Base-by-base conservation (phyloP, 2,329 filamentous ascomycete genomes). In the Trichoderma harzianum region DNA sequence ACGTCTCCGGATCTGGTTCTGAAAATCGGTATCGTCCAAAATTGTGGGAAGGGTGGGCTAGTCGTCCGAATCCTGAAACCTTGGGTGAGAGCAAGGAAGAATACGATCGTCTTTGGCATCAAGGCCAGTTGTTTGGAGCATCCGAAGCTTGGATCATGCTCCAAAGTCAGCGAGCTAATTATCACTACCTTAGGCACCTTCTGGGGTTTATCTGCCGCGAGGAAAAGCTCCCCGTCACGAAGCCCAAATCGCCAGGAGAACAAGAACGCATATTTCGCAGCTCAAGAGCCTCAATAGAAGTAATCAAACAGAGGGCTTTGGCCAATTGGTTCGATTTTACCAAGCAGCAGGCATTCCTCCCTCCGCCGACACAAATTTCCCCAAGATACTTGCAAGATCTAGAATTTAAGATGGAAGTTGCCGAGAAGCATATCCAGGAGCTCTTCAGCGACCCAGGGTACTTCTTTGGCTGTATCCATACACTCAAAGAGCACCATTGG, bases 91-190 rank as follows among this genome's bases (percentile, higher is more conserved):
- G 10, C 12, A 26, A 26, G 34, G 53, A 69, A 7, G 65, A 39
- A 12, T 68, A 57, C 7, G 65, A 39, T 26, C 32, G 39, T 34
- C 43, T 39, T 32, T 68, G 28, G 21, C 51, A 68, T n/a, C 51
- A 24, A 28, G 65, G 65, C 12, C 65, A 58, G 18, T 34, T 68
- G 6, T 60, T 57, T n/a, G 65, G 51, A 24, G 21, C 65, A 18
- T 32, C 65, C 6, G 65, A 68, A 18, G 65, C 65, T 11, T 68
- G 65, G 65, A 24, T 68, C 16, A 60, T 68, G 32, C 32, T 68
- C 32, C 65, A 68, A 39, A 21, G 51, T 21, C 65, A 68, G 51
- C 28, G 65, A 43, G 47, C 32, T 11, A 58, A 24, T 14, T 68
- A 68, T n/a, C 26, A 53, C n/a, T 51, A 53, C 21, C 39, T 53